These are phyloP conservation scores for Trichoderma guizhouense DNA, from an alignment of 2,329 filamentous ascomycete genomes.

Conservation along the genomic window DNA sequence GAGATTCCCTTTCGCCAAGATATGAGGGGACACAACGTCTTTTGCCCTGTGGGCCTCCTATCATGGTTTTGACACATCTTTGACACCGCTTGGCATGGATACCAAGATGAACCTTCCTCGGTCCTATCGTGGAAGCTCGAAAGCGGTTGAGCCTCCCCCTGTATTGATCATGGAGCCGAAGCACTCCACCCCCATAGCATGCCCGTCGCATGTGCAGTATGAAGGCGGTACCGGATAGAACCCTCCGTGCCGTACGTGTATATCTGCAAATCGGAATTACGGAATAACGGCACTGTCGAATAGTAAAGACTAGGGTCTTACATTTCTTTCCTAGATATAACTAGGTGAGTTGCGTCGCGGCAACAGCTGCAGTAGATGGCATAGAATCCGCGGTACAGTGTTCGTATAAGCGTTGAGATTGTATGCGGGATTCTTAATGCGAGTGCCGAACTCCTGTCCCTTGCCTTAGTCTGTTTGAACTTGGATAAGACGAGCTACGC, in stretches of 20 bases:
- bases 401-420: background rate
- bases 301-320: background rate
- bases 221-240: background rate
- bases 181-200: background rate
- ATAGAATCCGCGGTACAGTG: background rate
- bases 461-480: background rate
- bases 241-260: background rate
- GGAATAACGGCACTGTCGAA: background rate
- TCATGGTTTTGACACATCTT: background rate
- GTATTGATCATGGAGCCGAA: background rate
- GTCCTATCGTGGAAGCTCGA: background rate
- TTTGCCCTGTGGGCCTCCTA: background rate
- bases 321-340: background rate
- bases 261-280: background rate
- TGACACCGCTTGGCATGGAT: background rate
- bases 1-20: background rate
- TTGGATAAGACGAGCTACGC: background rate
- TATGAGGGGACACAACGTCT: background rate
- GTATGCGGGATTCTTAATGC: background rate
- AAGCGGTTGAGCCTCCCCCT: background rate
- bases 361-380: background rate
- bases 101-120: background rate
- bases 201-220: background rate
- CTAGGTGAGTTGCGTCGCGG: background rate
- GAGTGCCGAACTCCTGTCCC: background rate